phyloP scores from a whole-genome alignment of 1,284 basidiomycete species.

The Rhodotorula sp. region DNA sequence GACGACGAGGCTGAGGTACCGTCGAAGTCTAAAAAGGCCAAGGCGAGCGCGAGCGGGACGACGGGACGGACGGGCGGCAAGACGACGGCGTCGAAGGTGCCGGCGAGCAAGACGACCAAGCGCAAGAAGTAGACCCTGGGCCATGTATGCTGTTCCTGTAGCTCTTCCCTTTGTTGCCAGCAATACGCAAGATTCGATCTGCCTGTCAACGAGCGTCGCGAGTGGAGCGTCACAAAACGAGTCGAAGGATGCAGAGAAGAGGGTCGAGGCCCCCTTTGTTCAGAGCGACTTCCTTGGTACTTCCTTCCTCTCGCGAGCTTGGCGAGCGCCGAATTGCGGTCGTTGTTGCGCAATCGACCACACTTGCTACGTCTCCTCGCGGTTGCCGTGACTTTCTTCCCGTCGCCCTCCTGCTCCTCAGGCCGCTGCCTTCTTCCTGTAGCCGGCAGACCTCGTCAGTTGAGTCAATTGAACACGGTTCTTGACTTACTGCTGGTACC shows the following conservation, averaged over 20 bases:
- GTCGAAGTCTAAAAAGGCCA: conserved; percentile 5
- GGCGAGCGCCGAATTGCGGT: no score
- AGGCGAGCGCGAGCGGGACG: neutral
- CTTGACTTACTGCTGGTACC: neutral
- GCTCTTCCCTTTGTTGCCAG: neutral
- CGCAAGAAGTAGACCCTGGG: neutral
- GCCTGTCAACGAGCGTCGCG: no score
- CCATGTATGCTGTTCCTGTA: neutral
- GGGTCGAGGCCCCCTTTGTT: no score
- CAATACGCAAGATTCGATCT: no score
- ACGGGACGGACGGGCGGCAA: neutral
- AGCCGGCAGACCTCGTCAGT: no score
- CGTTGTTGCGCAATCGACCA: no score
- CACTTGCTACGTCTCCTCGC: no score
- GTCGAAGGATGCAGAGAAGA: no score
- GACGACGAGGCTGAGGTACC: conserved; percentile 18
- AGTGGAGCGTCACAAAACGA: no score
- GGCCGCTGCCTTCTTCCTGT: conserved; percentile 5
- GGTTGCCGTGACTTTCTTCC: no score
- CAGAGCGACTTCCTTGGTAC: no score
- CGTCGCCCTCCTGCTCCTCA: neutral
- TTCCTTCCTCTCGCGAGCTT: no score
- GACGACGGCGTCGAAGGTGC: conserved; percentile 1
- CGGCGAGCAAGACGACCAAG: conserved; percentile 10
- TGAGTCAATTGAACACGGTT: neutral